These are phyloP conservation scores for Lentinula boryana DNA, from an alignment of 768 basidiomycete genomes.

Conservation along the genomic window DNA sequence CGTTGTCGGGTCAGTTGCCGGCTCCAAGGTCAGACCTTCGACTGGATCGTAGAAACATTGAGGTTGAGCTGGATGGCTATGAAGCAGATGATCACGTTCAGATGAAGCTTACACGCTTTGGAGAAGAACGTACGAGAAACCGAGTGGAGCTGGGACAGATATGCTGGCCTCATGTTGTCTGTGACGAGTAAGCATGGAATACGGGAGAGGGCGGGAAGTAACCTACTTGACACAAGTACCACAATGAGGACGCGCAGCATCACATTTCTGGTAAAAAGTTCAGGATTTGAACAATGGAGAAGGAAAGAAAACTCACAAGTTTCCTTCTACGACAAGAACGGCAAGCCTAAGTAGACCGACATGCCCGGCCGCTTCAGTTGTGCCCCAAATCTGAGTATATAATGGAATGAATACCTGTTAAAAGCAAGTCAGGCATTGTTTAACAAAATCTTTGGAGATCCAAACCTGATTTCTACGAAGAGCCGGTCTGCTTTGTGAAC, in stretches of 20 bases:
- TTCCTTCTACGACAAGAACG: constrained; percentile 80
- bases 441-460: not conserved
- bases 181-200: not conserved
- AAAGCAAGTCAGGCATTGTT: not conserved
- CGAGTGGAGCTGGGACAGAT: constrained; percentile 79
- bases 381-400: not conserved
- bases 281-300: not conserved
- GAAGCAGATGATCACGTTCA: not conserved
- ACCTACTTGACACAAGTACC: constrained; percentile 78
- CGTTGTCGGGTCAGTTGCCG: constrained; percentile 74
- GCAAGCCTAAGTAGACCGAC: constrained; percentile 50
- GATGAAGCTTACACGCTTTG: not conserved
- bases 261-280: constrained; percentile 61
- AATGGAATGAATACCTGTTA: not conserved
- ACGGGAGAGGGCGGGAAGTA: not conserved
- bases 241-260: constrained; percentile 82
- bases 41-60: constrained; percentile 85
- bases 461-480: constrained; percentile 75
- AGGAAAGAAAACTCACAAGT: constrained; percentile 46
- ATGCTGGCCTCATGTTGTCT: constrained; percentile 81
- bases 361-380: not conserved
- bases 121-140: constrained; percentile 61
- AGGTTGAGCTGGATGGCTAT: constrained; percentile 79
- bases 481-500: constrained; percentile 45
- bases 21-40: constrained; percentile 70